phyloP scores from a whole-genome alignment of 2,329 filamentous ascomycete species.

The Magnaporthiopsis poae region DNA sequence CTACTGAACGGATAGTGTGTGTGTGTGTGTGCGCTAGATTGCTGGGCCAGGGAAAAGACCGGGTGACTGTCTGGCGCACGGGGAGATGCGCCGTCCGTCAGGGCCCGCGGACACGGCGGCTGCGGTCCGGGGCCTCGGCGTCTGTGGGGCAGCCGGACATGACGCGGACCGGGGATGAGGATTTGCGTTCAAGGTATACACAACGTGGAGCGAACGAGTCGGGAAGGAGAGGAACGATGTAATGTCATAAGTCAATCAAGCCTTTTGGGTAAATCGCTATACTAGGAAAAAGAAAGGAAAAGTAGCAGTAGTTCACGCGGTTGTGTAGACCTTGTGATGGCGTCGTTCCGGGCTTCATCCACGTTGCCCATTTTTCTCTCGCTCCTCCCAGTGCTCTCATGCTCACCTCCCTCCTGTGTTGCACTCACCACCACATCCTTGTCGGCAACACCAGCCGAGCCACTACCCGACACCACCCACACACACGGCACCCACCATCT shows the following conservation, averaged over 20 bases:
- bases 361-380: not conserved
- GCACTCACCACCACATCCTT: not conserved
- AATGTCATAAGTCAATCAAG: slow-evolving; percentile 18
- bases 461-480: not conserved
- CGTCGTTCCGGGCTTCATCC: not conserved
- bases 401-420: not conserved
- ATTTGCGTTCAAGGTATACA: not conserved
- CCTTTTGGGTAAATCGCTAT: slow-evolving; percentile 13
- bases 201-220: no score
- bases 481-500: no score
- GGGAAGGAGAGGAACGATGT: not conserved
- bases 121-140: no score
- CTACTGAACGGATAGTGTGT: no score
- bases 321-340: not conserved
- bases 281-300: slow-evolving; percentile 10
- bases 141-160: no score
- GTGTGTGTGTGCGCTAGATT: no score
- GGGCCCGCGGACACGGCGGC: no score
- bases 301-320: slow-evolving; percentile 7
- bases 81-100: no score
- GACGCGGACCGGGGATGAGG: not conserved
- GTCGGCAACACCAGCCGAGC: not conserved
- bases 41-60: no score
- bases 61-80: no score
- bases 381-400: not conserved